A percentile compares a stretch with the other conserved stretches of the same genome.
These are phyloP conservation scores for Cystoderma amianthinum DNA, from an alignment of 768 basidiomycete genomes.

Conservation along the genomic window DNA sequence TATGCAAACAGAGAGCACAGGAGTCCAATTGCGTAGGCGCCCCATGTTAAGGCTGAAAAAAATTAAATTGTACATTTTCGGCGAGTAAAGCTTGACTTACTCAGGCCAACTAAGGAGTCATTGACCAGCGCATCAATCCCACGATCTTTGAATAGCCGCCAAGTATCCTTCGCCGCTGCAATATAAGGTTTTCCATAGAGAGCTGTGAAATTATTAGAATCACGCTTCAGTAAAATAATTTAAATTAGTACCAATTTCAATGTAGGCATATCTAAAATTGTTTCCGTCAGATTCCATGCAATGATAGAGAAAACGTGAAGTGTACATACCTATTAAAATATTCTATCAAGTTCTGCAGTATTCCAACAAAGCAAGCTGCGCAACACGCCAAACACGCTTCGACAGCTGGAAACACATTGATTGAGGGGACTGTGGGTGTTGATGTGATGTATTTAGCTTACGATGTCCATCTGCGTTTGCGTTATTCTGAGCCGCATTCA, in stretches of 20 bases:
- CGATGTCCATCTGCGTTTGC: slow-evolving; percentile 61
- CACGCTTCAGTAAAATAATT: background rate
- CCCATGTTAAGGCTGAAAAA: slow-evolving; percentile 60
- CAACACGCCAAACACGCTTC: slow-evolving; percentile 73
- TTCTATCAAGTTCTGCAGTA: slow-evolving; percentile 60
- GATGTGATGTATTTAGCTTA: slow-evolving; percentile 24
- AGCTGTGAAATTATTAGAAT: slow-evolving; percentile 28
- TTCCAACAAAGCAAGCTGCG: slow-evolving; percentile 71
- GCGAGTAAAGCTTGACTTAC: slow-evolving; percentile 28
- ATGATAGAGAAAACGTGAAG: no score
- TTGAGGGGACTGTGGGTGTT: background rate
- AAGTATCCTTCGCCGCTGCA: slow-evolving; percentile 77
- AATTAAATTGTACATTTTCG: background rate
- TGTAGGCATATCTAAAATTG: slow-evolving; percentile 60
- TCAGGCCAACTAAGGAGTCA: slow-evolving; percentile 75
- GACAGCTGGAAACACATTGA: slow-evolving; percentile 38
- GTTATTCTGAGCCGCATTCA: slow-evolving; percentile 51
- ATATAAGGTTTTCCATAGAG: slow-evolving; percentile 84
- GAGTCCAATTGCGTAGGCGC: slow-evolving; percentile 73
- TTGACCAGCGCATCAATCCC: slow-evolving; percentile 80
- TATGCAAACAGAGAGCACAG: slow-evolving; percentile 71
- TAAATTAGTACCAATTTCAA: slow-evolving; percentile 59
- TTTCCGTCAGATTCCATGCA: background rate
- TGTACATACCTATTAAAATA: slow-evolving; percentile 67
- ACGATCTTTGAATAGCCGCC: slow-evolving; percentile 68